Evolutionary conservation across 495 filamentous ascomycete genomes (phyloP).

Genomic region (Amphirosellinia nigrospora): DNA sequence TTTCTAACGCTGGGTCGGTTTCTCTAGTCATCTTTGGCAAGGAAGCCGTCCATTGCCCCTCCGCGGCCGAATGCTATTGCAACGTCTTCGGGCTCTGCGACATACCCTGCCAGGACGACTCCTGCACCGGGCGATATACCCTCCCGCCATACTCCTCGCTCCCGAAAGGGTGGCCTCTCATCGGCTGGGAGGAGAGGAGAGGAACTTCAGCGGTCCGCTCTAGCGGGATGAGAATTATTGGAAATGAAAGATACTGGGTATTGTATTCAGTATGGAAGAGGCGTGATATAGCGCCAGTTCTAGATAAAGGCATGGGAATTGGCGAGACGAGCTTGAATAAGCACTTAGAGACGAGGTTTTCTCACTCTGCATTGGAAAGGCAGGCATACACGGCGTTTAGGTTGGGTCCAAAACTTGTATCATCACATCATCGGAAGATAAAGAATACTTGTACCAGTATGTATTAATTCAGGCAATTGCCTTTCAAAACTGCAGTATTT

Average conservation of each 20-base stretch:
- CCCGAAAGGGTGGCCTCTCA: slow-evolving; percentile 45
- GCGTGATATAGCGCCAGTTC: background rate
- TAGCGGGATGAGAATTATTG: background rate
- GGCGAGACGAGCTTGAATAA: background rate
- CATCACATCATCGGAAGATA: background rate
- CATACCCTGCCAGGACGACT: slow-evolving; percentile 39
- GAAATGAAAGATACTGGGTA: background rate
- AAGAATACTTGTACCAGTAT: background rate
- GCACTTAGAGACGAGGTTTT: background rate
- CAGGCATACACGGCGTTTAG: slow-evolving; percentile 2
- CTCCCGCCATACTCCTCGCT: slow-evolving; percentile 41
- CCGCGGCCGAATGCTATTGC: slow-evolving; percentile 65
- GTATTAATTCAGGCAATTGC: background rate
- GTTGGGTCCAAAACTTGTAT: background rate
- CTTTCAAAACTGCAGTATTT: background rate
- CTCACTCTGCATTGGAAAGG: background rate
- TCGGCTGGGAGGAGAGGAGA: slow-evolving; percentile 44
- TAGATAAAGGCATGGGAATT: background rate
- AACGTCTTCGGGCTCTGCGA: slow-evolving; percentile 67
- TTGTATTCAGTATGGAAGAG: background rate
- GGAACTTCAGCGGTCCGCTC: slow-evolving; percentile 30
- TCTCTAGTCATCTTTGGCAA: slow-evolving; percentile 51
- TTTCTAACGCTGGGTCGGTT: background rate
- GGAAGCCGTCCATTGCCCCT: slow-evolving; percentile 61
- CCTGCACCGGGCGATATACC: slow-evolving; percentile 41